phyloP scores from a whole-genome alignment of 345 rosid genomes.

The Ceriops tagal region DNA sequence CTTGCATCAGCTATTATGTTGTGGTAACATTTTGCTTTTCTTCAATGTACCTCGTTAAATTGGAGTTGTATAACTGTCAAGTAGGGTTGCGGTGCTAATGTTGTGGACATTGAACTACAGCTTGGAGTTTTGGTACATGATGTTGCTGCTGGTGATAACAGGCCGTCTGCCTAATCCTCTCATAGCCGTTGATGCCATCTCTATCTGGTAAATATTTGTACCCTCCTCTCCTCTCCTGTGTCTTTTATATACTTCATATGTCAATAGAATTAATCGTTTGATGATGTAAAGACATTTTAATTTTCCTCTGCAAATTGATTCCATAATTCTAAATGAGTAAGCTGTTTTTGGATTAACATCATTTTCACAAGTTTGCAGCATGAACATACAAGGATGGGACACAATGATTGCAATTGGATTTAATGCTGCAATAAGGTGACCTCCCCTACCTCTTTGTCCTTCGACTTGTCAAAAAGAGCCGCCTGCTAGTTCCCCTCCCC shows the following conservation, averaged over 20 bases:
- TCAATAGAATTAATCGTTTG: no score
- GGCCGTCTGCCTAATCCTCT: conserved; percentile 75
- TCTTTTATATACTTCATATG: background rate
- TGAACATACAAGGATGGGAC: conserved; percentile 88
- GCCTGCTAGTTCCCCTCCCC: background rate
- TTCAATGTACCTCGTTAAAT: background rate
- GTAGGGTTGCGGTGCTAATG: background rate
- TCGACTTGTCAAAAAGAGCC: background rate
- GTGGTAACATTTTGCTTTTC: conserved; percentile 40
- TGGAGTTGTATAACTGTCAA: background rate
- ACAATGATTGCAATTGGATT: conserved; percentile 90
- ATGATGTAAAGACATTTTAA: no score
- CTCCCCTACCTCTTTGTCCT: background rate
- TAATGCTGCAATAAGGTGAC: conserved; percentile 86
- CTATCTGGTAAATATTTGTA: conserved; percentile 59
- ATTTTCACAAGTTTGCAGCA: conserved; percentile 38
- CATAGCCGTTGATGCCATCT: conserved; percentile 83
- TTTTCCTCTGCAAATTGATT: no score
- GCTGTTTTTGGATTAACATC: background rate
- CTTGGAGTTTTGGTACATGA: conserved; percentile 95
- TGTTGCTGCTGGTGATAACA: conserved; percentile 66
- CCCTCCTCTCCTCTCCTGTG: background rate
- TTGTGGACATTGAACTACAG: conserved; percentile 33
- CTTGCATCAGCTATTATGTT: conserved; percentile 90
- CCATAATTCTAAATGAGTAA: no score